phyloP scores from a whole-genome alignment of 2,329 filamentous ascomycete genomes.

The Pseudogymnoascus sp. region DNA sequence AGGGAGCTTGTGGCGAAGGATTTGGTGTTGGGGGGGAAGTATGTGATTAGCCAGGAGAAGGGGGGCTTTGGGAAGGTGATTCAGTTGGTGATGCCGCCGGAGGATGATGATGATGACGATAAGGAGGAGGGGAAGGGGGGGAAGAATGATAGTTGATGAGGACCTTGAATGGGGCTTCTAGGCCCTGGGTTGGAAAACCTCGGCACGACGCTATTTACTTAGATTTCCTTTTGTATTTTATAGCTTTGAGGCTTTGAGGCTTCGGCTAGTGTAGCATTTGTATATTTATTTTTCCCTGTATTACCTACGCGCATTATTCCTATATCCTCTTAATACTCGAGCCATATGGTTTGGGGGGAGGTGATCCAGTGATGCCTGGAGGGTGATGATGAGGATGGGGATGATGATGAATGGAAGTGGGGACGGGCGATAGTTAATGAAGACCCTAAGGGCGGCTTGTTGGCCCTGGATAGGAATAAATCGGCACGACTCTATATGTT shows the following conservation, averaged over 20 bases:
- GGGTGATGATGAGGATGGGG: no score
- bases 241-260: neutral
- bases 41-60: constrained; percentile 45
- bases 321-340: no score
- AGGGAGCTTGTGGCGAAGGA: constrained; percentile 94
- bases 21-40: constrained; percentile 75
- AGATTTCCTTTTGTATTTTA: constrained; percentile 7
- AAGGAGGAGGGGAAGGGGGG: constrained; percentile 12
- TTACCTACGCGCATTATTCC: no score
- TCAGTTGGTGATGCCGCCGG: constrained; percentile 16
- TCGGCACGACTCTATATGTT: no score
- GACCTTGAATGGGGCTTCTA: neutral
- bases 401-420: no score
- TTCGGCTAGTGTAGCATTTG: constrained; percentile 4
- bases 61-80: constrained; percentile 18
- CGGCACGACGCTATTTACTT: neutral
- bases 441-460: no score
- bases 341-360: no score
- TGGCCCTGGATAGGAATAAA: no score
- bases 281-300: neutral
- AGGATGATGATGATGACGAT: constrained; percentile 21
- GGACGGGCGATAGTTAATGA: no score
- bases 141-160: constrained; percentile 3
- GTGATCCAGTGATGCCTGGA: no score
- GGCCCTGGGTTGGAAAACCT: neutral